phyloP scores from a whole-genome alignment of 345 rosid species.

The Clarkia xantiana region DNA sequence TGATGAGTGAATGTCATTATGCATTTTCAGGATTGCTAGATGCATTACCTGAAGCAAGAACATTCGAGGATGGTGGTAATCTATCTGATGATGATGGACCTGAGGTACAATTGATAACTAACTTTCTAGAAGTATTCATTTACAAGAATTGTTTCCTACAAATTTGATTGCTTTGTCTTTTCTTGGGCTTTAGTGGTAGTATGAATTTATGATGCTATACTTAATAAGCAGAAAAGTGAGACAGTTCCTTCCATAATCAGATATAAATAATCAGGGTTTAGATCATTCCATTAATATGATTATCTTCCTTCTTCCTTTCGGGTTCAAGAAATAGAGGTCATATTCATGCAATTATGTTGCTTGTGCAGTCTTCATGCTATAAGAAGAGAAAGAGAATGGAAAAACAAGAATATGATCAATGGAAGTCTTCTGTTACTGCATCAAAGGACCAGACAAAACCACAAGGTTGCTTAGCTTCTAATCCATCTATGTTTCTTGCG shows the following conservation, averaged over 20 bases:
- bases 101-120: conserved; percentile 13
- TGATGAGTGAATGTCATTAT: not conserved
- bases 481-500: not conserved
- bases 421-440: conserved; percentile 58
- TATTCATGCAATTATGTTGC: no score
- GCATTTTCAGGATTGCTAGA: conserved; percentile 35
- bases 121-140: no score
- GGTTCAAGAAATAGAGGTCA: no score
- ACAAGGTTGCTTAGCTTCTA: conserved; percentile 21
- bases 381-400: conserved; percentile 50
- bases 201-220: no score
- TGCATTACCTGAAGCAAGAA: conserved; percentile 61
- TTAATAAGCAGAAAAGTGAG: no score
- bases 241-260: no score
- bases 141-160: no score
- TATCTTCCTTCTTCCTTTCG: no score
- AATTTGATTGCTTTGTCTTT: no score
- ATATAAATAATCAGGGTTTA: no score
- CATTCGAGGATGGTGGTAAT: conserved; percentile 53
- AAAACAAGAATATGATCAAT: conserved; percentile 49
- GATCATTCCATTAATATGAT: no score
- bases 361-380: conserved; percentile 39
- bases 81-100: conserved; percentile 49
- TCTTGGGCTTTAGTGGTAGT: no score
- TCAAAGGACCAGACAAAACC: conserved; percentile 30